Conservation (phyloP, 1,139 yeast genomes). For the Yamadazyma atmosphaerica region DNA sequence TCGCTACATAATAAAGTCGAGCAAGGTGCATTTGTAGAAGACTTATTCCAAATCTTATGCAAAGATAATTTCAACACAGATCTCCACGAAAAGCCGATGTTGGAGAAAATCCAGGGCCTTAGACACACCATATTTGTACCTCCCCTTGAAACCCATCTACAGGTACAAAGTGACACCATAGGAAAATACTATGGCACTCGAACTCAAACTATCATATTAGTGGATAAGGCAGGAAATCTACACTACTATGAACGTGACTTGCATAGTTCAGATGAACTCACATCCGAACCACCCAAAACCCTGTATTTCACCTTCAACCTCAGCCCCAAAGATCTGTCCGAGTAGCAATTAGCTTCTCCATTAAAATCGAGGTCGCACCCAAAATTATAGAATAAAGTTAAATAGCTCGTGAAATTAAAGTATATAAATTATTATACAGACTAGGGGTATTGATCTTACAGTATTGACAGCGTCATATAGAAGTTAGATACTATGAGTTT, state of each 20-base stretch:
- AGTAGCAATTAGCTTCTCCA: neutral
- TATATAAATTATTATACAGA: no score
- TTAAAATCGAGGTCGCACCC: neutral
- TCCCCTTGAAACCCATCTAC: slow-evolving; percentile 38
- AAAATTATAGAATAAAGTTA: neutral
- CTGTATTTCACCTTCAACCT: slow-evolving; percentile 14
- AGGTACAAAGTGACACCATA: slow-evolving; percentile 16
- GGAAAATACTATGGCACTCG: slow-evolving; percentile 82
- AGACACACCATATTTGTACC: slow-evolving; percentile 73
- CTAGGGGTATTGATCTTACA: no score
- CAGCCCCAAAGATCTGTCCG: neutral
- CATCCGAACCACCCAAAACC: slow-evolving; percentile 4
- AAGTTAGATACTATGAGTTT: slow-evolving; percentile 12
- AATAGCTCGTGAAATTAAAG: no score
- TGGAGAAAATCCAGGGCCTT: slow-evolving; percentile 41
- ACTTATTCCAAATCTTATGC: slow-evolving; percentile 56
- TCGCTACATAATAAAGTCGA: slow-evolving; percentile 12
- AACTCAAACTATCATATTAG: slow-evolving; percentile 77
- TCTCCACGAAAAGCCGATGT: slow-evolving; percentile 25
- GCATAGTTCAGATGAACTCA: slow-evolving; percentile 26
- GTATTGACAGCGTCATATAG: no score
- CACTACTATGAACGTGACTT: slow-evolving; percentile 42
- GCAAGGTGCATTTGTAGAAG: slow-evolving; percentile 47
- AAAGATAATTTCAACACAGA: slow-evolving; percentile 38
- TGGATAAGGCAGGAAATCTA: slow-evolving; percentile 48